Base-by-base conservation (phyloP, 208 protist genomes). In the Trypanosoma congolense region DNA sequence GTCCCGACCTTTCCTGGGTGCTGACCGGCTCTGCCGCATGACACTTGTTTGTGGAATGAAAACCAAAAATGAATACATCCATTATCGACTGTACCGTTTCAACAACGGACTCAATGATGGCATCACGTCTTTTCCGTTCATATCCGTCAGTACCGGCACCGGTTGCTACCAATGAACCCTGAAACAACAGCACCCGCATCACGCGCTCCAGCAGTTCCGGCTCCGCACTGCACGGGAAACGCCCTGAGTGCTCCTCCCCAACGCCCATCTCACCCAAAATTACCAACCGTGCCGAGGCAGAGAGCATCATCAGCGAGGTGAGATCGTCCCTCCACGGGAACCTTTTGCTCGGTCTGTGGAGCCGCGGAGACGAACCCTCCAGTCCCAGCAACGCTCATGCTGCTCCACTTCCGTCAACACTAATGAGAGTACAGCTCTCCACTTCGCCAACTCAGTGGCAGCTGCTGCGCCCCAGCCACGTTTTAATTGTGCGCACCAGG, bases 361-460 rank as follows among this genome's bases (percentile, higher is more conserved):
- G n/a, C 16, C 42, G 16, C 24, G 12, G 19, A 43, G 12, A 19
- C 25, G 33, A 3, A 14, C 28, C 8, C 4, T 24, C 6, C 35
- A 48, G 54, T 46, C 36, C 35, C 50, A 40, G 54, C 12, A 25
- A 19, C 25, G 21, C 24, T 61, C 55, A 18, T 55, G 62, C 40
- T 61, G 53, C 35, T 45, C 26, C 38, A 61, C 19, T 28, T 54
- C 41, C 18, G 48, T 44, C 10, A 69, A 41, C 6, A 46, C 40
- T 0, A 69, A 30, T 19, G 19, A 24, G 10, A 31, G 35, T 1
- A 57, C 54, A 12, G 55, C 55, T 33, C 55, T 47, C 62, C 62
- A 69, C 40, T 69, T 69, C 36, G 38, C 30, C 12, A 69, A n/a
- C 28, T 69, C 54, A 22, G 18, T 46, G 18, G 8, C 38, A 12